Evolutionary conservation across 2,329 filamentous ascomycete genomes (phyloP), one percentile per base, ranked within the genome.

Genomic region (Graphilbum ipis-grandicollis): DNA sequence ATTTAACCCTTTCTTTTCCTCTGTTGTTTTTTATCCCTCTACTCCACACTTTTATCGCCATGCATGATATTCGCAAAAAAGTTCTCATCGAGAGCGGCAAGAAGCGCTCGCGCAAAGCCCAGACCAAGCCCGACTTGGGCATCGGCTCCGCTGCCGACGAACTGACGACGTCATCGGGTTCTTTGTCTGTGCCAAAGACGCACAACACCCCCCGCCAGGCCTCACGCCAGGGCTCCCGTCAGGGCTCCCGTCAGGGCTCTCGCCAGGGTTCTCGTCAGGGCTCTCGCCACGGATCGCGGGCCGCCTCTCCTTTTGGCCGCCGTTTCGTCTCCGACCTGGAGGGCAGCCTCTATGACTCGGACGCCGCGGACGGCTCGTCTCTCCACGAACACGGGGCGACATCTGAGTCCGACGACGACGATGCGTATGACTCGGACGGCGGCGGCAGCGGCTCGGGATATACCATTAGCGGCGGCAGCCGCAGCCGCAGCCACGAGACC

Each of bases 31-130:
- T n/a, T n/a, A n/a, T n/a, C n/a, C n/a, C n/a, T n/a, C n/a, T 18
- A 18, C 9, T 8, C 8, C 29, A 18, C 9, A 33, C n/a, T 18
- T 28, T 23, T 14, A n/a, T n/a, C 40, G 49, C 29, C 28, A 79
- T 79, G 73, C 71, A 67, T 50, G 72, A 78, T 49, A 60, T 70
- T 38, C 63, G 75, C 47, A 75, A 79, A 51, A 76, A 79, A 55
- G 76, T 72, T 35, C 69, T 82, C 40, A 60, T 66, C 43, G 75
- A 78, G 56, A 75, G 71, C 58, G 69, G 71, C 52, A 84, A 84
- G 60, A 84, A 77, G 14, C 57, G 72, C 25, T 83, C 79, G 33
- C 68, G 66, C 48, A 83, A 82, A 54, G 74, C 75, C 18, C 66
- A 64, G 42, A 67, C 68, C 18, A 62, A 64, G 41, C 62, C 63